Conservation (phyloP, 176 grass and related monocot genomes). For the Chrysopogon serrulatus region DNA sequence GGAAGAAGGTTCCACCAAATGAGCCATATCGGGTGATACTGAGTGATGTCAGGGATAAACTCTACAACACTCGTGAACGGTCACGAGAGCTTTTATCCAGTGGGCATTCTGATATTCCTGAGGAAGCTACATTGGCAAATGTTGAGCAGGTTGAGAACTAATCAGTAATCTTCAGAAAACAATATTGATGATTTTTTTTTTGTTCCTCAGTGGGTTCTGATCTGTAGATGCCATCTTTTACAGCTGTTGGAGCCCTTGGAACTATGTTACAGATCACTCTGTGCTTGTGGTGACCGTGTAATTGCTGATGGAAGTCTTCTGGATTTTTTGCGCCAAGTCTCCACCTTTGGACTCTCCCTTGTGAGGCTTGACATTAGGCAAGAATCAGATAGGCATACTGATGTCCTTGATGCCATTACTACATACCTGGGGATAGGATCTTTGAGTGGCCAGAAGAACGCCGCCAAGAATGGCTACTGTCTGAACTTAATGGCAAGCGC, state of each 20-base stretch:
- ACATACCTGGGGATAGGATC: slow-evolving; percentile 67
- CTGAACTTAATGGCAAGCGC: slow-evolving; percentile 72
- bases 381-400: slow-evolving; percentile 76
- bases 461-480: slow-evolving; percentile 70
- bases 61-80: slow-evolving; percentile 65
- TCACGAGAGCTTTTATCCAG: slow-evolving; percentile 65
- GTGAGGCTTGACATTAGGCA: slow-evolving; percentile 85
- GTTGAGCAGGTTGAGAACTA: slow-evolving; percentile 52
- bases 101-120: slow-evolving; percentile 66
- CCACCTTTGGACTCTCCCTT: slow-evolving; percentile 69
- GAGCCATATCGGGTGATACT: slow-evolving; percentile 78
- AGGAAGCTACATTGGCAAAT: slow-evolving; percentile 54
- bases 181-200: background rate
- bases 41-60: slow-evolving; percentile 76
- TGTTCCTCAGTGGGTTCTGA: background rate
- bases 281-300: slow-evolving; percentile 62
- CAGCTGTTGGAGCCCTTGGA: slow-evolving; percentile 73
- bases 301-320: slow-evolving; percentile 86
- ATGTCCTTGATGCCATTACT: slow-evolving; percentile 74
- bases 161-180: background rate
- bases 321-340: slow-evolving; percentile 81
- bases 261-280: slow-evolving; percentile 68
- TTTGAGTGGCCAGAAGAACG: slow-evolving; percentile 63
- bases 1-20: slow-evolving; percentile 79
- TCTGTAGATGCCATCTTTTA: slow-evolving; percentile 16